phyloP scores from a whole-genome alignment of 768 basidiomycete species.

The Mycena metata region DNA sequence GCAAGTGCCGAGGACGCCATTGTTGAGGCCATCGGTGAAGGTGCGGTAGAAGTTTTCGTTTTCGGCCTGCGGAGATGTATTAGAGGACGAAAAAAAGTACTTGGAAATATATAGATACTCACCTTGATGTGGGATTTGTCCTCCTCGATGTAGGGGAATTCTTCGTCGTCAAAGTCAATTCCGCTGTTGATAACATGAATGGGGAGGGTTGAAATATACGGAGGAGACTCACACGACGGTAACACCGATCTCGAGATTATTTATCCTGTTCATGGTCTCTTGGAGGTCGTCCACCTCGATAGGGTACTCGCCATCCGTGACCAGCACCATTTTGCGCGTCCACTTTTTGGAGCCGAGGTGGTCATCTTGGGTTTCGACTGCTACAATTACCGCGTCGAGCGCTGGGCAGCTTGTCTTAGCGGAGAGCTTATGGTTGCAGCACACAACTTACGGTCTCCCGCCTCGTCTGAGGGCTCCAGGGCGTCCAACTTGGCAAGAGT shows the following conservation, averaged over 20 bases:
- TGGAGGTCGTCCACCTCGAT: conserved; percentile 81
- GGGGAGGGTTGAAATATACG: background rate
- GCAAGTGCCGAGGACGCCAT: conserved; percentile 74
- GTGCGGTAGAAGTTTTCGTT: conserved; percentile 40
- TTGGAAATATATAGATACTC: conserved; percentile 44
- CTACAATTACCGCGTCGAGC: conserved; percentile 90
- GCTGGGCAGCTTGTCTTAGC: conserved; percentile 58
- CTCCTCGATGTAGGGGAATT: conserved; percentile 71
- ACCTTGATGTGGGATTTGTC: conserved; percentile 82
- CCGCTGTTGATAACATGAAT: conserved; percentile 64
- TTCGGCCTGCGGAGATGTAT: background rate
- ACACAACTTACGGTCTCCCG: conserved; percentile 74
- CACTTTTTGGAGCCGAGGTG: conserved; percentile 83
- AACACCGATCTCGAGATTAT: conserved; percentile 66
- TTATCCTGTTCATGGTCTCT: conserved; percentile 77
- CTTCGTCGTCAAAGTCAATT: conserved; percentile 87
- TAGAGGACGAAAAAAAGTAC: background rate
- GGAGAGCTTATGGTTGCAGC: background rate
- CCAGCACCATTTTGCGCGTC: conserved; percentile 85
- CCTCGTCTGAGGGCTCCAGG: conserved; percentile 66
- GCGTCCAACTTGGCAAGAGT: conserved; percentile 77
- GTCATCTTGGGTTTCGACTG: conserved; percentile 79
- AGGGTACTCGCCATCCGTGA: conserved; percentile 88
- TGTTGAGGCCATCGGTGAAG: conserved; percentile 54
- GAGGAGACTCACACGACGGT: conserved; percentile 75